These are phyloP conservation scores for Rhodomyrtus tomentosa DNA, from an alignment of 345 rosid species.

Conservation along the genomic window DNA sequence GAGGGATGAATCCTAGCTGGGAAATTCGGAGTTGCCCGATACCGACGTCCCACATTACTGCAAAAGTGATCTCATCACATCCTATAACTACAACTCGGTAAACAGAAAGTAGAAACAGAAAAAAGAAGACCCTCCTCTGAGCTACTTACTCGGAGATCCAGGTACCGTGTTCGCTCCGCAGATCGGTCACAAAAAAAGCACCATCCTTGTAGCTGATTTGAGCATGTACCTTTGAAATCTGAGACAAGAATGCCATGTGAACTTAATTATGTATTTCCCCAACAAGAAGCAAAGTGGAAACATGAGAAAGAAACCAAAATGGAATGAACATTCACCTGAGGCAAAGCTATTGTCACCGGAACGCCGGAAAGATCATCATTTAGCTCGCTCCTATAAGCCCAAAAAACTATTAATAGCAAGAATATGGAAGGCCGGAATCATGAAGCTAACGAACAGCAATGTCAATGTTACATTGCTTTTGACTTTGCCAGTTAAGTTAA, in stretches of 20 bases:
- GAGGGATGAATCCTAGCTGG: slow-evolving; percentile 52
- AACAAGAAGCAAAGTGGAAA: not conserved
- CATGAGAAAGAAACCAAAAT: not conserved
- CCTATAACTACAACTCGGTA: not conserved
- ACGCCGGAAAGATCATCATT: slow-evolving; percentile 40
- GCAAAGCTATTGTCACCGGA: slow-evolving; percentile 42
- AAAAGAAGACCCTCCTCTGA: not conserved
- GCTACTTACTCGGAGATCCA: slow-evolving; percentile 59
- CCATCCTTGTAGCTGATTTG: slow-evolving; percentile 65
- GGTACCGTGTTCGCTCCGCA: slow-evolving; percentile 67
- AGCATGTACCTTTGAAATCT: slow-evolving; percentile 80
- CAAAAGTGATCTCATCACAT: not conserved
- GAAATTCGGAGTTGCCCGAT: slow-evolving; percentile 39
- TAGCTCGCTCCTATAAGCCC: slow-evolving; percentile 42
- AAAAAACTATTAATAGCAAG: not conserved
- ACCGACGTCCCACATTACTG: slow-evolving; percentile 59
- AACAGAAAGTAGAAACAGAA: not conserved
- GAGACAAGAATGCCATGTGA: not conserved
- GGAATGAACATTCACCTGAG: slow-evolving; percentile 30
- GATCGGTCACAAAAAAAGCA: slow-evolving; percentile 58
- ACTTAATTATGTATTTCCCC: no score
- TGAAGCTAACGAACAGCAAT: not conserved
- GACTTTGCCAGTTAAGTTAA: not conserved
- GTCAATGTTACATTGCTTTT: not conserved
- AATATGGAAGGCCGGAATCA: not conserved